Conservation (phyloP, 31 red algal genomes). For the Asparagopsis taxiformis region DNA sequence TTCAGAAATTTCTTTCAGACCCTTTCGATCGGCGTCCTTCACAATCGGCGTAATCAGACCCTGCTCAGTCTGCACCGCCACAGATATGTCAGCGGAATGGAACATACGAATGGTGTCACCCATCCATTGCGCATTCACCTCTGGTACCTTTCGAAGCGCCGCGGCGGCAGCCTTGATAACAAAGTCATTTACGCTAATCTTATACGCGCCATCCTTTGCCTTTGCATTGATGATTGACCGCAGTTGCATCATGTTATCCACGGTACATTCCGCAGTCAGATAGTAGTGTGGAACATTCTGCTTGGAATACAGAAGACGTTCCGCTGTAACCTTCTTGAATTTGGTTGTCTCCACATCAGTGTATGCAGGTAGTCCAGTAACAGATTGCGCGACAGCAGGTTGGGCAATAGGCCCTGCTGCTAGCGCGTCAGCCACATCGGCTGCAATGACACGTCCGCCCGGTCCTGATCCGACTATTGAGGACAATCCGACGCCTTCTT, state of each 20-base stretch:
- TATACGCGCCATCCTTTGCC: constrained; percentile 62
- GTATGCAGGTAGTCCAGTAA: constrained; percentile 30
- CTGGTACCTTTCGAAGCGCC: constrained; percentile 87
- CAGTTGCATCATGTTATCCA: constrained; percentile 73
- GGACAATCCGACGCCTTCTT: constrained; percentile 47
- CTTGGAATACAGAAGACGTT: constrained; percentile 85
- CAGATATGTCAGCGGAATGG: constrained; percentile 66
- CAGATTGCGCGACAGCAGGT: background rate
- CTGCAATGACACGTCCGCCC: constrained; percentile 71
- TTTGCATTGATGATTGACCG: constrained; percentile 70
- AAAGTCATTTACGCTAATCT: constrained; percentile 97
- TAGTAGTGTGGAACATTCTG: constrained; percentile 91
- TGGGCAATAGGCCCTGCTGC: constrained; percentile 15
- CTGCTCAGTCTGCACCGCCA: constrained; percentile 83
- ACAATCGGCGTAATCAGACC: constrained; percentile 91
- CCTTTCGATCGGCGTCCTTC: constrained; percentile 78
- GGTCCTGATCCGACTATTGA: constrained; percentile 67
- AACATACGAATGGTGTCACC: constrained; percentile 72
- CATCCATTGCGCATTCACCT: constrained; percentile 85
- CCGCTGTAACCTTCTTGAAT: constrained; percentile 67
- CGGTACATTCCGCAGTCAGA: constrained; percentile 50
- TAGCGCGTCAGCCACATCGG: constrained; percentile 61
- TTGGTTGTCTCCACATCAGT: constrained; percentile 63
- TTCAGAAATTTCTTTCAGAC: constrained; percentile 65
- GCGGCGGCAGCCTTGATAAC: constrained; percentile 88